These are phyloP conservation scores for Leucocoprinus sp. DNA, from an alignment of 768 basidiomycete species.

Conservation along the genomic window DNA sequence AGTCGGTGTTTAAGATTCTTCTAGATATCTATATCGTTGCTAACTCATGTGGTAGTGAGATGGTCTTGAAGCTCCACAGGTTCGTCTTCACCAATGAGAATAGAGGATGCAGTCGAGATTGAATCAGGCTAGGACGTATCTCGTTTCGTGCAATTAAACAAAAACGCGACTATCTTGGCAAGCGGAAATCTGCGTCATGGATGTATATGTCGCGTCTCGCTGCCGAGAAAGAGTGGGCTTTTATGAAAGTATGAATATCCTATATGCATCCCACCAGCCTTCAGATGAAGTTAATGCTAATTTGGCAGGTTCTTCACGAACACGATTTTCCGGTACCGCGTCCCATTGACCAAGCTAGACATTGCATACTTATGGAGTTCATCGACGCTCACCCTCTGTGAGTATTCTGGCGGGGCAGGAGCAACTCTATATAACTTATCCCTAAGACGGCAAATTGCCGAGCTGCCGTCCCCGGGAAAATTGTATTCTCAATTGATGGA, in stretches of 20 bases:
- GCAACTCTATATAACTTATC: constrained; percentile 7
- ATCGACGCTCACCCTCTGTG: constrained; percentile 93
- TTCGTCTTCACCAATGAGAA: constrained; percentile 21
- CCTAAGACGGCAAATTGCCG: constrained; percentile 75
- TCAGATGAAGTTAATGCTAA: background rate
- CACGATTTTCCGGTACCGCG: constrained; percentile 89
- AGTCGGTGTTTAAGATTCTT: background rate
- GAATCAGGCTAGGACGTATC: constrained; percentile 80
- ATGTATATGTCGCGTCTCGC: constrained; percentile 98
- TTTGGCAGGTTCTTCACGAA: constrained; percentile 72
- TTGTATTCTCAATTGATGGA: constrained; percentile 93
- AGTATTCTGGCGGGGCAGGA: constrained; percentile 21
- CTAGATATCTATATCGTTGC: constrained; percentile 88
- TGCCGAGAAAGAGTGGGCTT: constrained; percentile 96
- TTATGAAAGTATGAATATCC: constrained; percentile 76
- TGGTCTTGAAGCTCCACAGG: constrained; percentile 94
- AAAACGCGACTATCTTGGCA: constrained; percentile 94
- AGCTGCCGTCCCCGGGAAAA: constrained; percentile 78
- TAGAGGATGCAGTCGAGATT: constrained; percentile 1
- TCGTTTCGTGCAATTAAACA: constrained; percentile 96
- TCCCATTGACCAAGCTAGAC: constrained; percentile 91
- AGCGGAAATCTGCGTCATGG: constrained; percentile 94
- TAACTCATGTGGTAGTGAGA: constrained; percentile 72
- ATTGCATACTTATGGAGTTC: constrained; percentile 94
- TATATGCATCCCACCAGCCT: background rate